Evolutionary conservation across 2,329 filamentous ascomycete species (phyloP).

Genomic region (Colletotrichum australisinense): DNA sequence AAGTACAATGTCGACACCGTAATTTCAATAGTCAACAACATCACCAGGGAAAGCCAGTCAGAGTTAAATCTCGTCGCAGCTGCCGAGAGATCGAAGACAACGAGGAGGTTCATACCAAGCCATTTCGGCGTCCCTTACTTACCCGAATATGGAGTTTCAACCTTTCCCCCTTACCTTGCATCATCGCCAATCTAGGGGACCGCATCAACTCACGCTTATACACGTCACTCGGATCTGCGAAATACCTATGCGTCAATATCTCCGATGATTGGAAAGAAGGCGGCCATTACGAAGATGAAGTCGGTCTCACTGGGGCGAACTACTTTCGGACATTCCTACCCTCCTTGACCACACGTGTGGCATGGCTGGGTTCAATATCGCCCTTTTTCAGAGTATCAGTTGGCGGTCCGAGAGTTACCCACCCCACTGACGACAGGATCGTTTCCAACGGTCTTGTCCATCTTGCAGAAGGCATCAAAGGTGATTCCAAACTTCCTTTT

Average conservation of each 20-base stretch:
- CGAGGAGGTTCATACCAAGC: constrained; percentile 56
- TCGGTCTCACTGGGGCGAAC: constrained; percentile 50
- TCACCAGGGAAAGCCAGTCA: constrained; percentile 37
- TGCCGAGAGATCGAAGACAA: constrained; percentile 49
- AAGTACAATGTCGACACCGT: constrained; percentile 54
- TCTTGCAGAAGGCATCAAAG: constrained; percentile 40
- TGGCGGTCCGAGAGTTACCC: constrained; percentile 53
- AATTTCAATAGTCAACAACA: constrained; percentile 52
- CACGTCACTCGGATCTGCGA: background rate
- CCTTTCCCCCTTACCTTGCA: background rate
- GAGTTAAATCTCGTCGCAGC: constrained; percentile 56
- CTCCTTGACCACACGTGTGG: constrained; percentile 61
- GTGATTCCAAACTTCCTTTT: background rate
- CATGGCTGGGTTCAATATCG: constrained; percentile 57
- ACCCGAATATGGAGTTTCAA: constrained; percentile 40
- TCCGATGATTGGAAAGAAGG: background rate
- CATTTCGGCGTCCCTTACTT: constrained; percentile 50
- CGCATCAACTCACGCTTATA: background rate
- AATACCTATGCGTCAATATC: background rate
- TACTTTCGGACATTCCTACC: constrained; percentile 46
- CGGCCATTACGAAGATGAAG: constrained; percentile 39
- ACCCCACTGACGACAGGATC: constrained; percentile 51
- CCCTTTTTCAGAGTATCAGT: constrained; percentile 49
- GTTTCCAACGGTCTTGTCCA: constrained; percentile 56
- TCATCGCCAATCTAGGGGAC: background rate